phyloP scores from a whole-genome alignment of 2,329 filamentous ascomycete species.

The Monosporascus sp. region DNA sequence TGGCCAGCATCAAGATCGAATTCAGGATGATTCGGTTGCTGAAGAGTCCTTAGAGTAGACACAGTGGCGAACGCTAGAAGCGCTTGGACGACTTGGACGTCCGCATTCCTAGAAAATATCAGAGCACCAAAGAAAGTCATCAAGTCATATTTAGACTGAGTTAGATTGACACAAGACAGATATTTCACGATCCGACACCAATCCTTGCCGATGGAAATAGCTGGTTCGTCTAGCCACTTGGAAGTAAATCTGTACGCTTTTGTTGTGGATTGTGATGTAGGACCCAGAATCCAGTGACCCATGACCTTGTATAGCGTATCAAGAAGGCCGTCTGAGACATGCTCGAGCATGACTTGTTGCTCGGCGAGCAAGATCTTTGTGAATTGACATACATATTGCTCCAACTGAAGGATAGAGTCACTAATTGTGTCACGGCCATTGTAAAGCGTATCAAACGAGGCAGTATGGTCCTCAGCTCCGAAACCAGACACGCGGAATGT shows the following conservation, averaged over 20 bases:
- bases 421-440: conserved; percentile 19
- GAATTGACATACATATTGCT: not conserved
- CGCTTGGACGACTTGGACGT: conserved; percentile 19
- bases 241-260: not conserved
- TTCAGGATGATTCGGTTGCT: conserved; percentile 1
- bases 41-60: conserved; percentile 6
- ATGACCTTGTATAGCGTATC: not conserved
- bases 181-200: conserved; percentile 18
- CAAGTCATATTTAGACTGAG: conserved; percentile 18
- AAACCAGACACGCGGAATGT: conserved; percentile 20
- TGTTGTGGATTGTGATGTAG: not conserved
- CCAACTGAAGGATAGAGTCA: not conserved
- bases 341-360: not conserved
- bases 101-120: conserved; percentile 13
- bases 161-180: conserved; percentile 5
- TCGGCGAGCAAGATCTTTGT: not conserved
- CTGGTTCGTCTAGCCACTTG: conserved; percentile 1
- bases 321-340: not conserved
- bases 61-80: conserved; percentile 25
- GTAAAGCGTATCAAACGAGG: conserved; percentile 26
- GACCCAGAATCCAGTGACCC: not conserved
- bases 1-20: conserved; percentile 13
- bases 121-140: conserved; percentile 24
- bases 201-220: conserved; percentile 7
- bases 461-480: conserved; percentile 31